phyloP scores from a whole-genome alignment of 2,329 filamentous ascomycete genomes.

The Raffaelea arxii region DNA sequence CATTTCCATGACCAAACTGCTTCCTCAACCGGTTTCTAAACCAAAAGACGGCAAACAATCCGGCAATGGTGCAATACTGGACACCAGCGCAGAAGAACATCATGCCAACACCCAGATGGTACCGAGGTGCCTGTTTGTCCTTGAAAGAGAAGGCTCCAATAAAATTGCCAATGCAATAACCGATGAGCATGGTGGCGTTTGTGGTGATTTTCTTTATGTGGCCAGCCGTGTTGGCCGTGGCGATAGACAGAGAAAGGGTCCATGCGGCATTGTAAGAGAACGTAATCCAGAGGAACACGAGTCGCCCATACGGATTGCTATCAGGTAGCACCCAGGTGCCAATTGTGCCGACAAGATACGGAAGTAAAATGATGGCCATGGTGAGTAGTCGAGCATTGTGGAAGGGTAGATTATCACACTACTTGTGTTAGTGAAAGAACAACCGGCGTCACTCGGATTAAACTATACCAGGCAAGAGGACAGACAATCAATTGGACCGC shows the following conservation, averaged over 20 bases:
- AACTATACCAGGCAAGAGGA: not conserved
- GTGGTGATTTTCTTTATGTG: constrained; percentile 9
- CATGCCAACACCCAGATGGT: not conserved
- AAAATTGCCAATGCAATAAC: constrained; percentile 40
- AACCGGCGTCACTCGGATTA: no score
- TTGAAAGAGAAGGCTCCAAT: constrained; percentile 49
- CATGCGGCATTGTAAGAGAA: constrained; percentile 6
- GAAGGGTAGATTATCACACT: no score
- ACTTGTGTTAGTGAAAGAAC: no score
- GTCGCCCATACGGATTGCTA: constrained; percentile 5
- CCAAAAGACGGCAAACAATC: no score
- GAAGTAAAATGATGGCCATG: not conserved
- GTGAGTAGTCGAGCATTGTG: constrained; percentile 1
- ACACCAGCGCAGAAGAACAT: no score
- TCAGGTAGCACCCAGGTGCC: no score
- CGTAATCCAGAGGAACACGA: no score
- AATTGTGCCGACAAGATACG: not conserved
- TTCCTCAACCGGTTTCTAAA: no score
- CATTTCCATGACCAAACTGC: no score
- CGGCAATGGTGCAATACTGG: no score
- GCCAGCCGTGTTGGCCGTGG: constrained; percentile 20
- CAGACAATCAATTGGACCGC: constrained; percentile 17
- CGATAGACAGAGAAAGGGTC: constrained; percentile 22
- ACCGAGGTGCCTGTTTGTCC: no score
- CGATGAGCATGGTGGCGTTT: constrained; percentile 5